A percentile compares a stretch with the other conserved stretches of the same genome.
These are phyloP conservation scores for Leccinum pachyderme DNA, from an alignment of 1,284 basidiomycete species.

Conservation along the genomic window DNA sequence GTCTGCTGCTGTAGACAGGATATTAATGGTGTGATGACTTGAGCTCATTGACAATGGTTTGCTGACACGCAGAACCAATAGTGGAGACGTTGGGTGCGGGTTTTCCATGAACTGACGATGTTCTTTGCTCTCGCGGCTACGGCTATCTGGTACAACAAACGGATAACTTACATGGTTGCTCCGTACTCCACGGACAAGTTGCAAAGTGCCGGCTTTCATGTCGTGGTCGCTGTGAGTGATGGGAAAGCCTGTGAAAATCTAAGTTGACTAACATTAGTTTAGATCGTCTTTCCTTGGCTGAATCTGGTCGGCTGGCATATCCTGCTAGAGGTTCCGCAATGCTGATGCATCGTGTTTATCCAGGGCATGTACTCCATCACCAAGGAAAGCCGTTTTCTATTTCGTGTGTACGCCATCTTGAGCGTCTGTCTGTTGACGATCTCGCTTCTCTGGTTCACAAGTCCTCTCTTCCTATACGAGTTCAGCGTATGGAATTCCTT, in stretches of 20 bases:
- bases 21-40: constrained; percentile 30
- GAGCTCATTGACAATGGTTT: not conserved
- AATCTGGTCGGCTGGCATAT: constrained; percentile 35
- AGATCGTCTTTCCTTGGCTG: constrained; percentile 51
- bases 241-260: not conserved
- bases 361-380: constrained; percentile 53
- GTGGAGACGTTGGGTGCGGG: constrained; percentile 50
- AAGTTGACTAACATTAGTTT: constrained; percentile 2
- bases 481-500: constrained; percentile 52
- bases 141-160: constrained; percentile 52
- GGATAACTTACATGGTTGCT: constrained; percentile 37
- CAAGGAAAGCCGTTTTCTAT: constrained; percentile 41
- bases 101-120: constrained; percentile 47
- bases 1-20: constrained; percentile 41
- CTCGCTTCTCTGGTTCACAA: constrained; percentile 44
- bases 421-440: constrained; percentile 42
- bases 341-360: not conserved
- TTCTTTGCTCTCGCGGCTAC: constrained; percentile 52
- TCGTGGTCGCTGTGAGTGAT: constrained; percentile 42
- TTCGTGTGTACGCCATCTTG: constrained; percentile 42
- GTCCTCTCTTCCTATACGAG: constrained; percentile 48
- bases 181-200: constrained; percentile 34
- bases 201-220: constrained; percentile 43
- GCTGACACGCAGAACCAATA: constrained; percentile 18
- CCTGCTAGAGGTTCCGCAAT: not conserved